Conservation (phyloP, 441 rosid species). For the Rhodomyrtus psidioides region DNA sequence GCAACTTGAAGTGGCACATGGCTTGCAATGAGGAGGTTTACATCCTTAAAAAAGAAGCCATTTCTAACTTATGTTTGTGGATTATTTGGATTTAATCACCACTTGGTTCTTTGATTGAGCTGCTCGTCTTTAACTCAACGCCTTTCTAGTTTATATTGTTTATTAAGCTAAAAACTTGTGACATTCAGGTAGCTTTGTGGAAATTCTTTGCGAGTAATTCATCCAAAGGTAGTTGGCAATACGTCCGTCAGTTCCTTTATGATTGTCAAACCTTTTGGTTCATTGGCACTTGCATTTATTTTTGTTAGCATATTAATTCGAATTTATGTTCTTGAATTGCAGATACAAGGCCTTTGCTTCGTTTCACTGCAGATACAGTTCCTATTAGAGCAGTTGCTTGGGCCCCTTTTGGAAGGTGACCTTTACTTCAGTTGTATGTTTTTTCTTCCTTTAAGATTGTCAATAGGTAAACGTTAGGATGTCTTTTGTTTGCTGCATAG, state of each 20-base stretch:
- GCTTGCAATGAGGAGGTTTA: not conserved
- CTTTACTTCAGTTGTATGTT: not conserved
- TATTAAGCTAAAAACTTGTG: not conserved
- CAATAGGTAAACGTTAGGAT: not conserved
- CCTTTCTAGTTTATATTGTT: not conserved
- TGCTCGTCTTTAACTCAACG: not conserved
- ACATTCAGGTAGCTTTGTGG: conserved; percentile 88
- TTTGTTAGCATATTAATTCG: not conserved
- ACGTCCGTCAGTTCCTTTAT: not conserved
- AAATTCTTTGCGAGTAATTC: conserved; percentile 50
- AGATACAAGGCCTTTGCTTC: conserved; percentile 86
- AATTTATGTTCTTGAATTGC: conserved; percentile 18
- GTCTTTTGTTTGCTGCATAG: not conserved
- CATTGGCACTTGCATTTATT: not conserved
- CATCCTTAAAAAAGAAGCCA: not conserved
- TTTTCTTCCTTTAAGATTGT: not conserved
- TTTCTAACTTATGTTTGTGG: not conserved
- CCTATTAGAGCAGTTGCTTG: conserved; percentile 86
- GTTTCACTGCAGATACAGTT: conserved; percentile 76
- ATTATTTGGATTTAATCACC: not conserved
- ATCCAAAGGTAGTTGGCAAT: conserved; percentile 40
- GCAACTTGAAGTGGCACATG: not conserved
- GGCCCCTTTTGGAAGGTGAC: conserved; percentile 82
- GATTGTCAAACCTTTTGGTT: not conserved
- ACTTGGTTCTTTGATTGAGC: not conserved